These are phyloP conservation scores for Cytospora paraplurivora DNA, from an alignment of 2,329 filamentous ascomycete species.

Conservation along the genomic window DNA sequence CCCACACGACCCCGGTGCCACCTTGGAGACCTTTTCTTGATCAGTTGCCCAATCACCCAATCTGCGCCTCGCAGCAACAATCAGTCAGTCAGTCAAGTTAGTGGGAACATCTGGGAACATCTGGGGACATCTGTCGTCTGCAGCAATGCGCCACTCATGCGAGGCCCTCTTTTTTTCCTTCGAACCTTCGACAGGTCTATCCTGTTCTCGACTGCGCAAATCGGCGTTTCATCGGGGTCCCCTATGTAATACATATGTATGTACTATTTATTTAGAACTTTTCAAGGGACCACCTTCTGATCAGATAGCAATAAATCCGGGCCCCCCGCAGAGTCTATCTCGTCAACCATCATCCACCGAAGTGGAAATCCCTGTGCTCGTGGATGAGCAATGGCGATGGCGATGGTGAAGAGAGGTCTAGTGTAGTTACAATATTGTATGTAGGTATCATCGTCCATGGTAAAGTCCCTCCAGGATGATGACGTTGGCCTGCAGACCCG, in stretches of 20 bases:
- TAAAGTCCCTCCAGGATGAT: slow-evolving; percentile 21
- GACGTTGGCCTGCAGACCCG: slow-evolving; percentile 28
- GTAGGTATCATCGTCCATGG: too few relatives aligned
- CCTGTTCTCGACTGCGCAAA: slow-evolving; percentile 20
- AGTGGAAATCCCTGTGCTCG: slow-evolving; percentile 7
- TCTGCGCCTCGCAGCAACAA: slow-evolving; percentile 18
- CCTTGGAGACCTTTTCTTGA: background rate
- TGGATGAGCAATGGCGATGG: slow-evolving; percentile 16
- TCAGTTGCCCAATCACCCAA: slow-evolving; percentile 20
- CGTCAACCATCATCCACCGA: slow-evolving; percentile 1
- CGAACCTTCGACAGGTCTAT: slow-evolving; percentile 16
- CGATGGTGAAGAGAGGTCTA: too few relatives aligned
- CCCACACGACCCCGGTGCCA: slow-evolving; percentile 11
- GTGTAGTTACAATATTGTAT: too few relatives aligned
- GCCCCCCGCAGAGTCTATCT: background rate
- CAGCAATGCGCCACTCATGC: slow-evolving; percentile 9
- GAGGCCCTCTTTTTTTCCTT: background rate
- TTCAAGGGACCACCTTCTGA: background rate
- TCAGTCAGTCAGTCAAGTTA: background rate
- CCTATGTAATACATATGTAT: background rate
- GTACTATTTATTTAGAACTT: too few relatives aligned
- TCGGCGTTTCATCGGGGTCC: slow-evolving; percentile 9
- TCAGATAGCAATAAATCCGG: background rate
- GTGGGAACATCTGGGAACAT: too few relatives aligned
- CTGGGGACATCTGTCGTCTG: slow-evolving; percentile 10